Percentiles rank a stretch among this genome's conserved stretches.
phyloP scores from a whole-genome alignment of 164 flowering plant genomes.

The Akebia trifoliata region DNA sequence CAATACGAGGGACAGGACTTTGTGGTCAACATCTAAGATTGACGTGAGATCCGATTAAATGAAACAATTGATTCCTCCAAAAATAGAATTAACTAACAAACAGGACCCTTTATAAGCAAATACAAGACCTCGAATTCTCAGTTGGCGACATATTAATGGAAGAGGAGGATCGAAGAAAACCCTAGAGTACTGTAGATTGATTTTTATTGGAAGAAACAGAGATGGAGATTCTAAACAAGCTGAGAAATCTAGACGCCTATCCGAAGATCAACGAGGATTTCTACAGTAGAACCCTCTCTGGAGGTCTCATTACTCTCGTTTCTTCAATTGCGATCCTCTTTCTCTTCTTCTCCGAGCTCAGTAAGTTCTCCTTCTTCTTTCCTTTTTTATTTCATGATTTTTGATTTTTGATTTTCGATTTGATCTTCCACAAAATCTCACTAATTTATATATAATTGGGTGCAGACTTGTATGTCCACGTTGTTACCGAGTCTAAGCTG shows the following conservation, averaged over 20 bases:
- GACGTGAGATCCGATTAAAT: too few species aligned
- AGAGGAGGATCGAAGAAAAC: constrained; percentile 7
- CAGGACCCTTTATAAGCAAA: too few species aligned
- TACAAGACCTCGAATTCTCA: too few species aligned
- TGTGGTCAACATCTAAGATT: too few species aligned
- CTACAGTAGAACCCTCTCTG: constrained; percentile 66
- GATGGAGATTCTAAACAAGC: constrained; percentile 40
- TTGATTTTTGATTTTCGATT: not conserved
- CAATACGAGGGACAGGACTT: too few species aligned
- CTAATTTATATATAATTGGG: not conserved
- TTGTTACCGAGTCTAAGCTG: constrained; percentile 27
- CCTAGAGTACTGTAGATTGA: not conserved
- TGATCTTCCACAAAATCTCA: too few species aligned
- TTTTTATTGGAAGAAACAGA: not conserved
- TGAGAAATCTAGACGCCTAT: constrained; percentile 59
- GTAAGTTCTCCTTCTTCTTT: constrained; percentile 28
- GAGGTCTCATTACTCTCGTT: constrained; percentile 62
- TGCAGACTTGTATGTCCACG: constrained; percentile 29
- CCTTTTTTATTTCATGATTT: not conserved
- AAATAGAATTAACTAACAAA: too few species aligned
- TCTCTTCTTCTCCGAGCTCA: constrained; percentile 66
- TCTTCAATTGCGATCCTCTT: constrained; percentile 55
- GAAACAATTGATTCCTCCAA: too few species aligned
- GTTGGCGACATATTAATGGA: too few species aligned
- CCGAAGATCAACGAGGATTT: constrained; percentile 78